Base-by-base conservation (phyloP, 1,284 basidiomycete genomes). In the Tremellales sp. region DNA sequence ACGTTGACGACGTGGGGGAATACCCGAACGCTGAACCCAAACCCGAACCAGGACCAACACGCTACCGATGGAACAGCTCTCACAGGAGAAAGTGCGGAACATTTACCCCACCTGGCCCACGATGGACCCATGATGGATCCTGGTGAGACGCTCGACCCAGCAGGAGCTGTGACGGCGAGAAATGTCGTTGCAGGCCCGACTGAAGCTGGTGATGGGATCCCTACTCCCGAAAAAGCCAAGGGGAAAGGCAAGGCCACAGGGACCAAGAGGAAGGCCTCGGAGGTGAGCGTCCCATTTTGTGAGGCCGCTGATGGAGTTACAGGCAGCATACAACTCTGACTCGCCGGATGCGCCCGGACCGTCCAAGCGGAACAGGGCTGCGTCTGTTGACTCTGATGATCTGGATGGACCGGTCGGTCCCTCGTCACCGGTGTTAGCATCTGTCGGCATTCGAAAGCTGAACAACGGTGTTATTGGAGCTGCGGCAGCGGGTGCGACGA, bases 371-470 rank as follows among this genome's bases (percentile, higher is more conserved):
- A 31, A 38, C 3, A 51, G 66, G 45, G 63, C 56, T 8, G 51
- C 47, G 1, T 64, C 60, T 1, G 53, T 71, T 57, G 79, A 78
- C 39, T 87, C 86, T 0, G 86, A 89, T 51, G 78, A 86, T 41
- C 75, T 87, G 3, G 86, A 88, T 32, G 19, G 33, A n/a, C 26
- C 37, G 24, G 19, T n/a, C n/a, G n/a, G 7, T 18, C 24, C 40
- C 10, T 24, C 28, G 28, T 27, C 43, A 4, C 10, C 28, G 36
- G 49, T 12, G 29, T 31, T 19, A 58, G 70, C 63, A 7, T 39
- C 37, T 13, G 19, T 39, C 24, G 27, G 27, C 18, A n/a, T n/a
- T n/a, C n/a, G n/a, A n/a, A n/a, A n/a, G n/a, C n/a, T n/a, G n/a
- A n/a, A n/a, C n/a, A n/a, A n/a, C n/a, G n/a, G n/a, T n/a, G 24